Conservation (phyloP, 768 basidiomycete genomes). For the Psilocybe tampanensis region DNA sequence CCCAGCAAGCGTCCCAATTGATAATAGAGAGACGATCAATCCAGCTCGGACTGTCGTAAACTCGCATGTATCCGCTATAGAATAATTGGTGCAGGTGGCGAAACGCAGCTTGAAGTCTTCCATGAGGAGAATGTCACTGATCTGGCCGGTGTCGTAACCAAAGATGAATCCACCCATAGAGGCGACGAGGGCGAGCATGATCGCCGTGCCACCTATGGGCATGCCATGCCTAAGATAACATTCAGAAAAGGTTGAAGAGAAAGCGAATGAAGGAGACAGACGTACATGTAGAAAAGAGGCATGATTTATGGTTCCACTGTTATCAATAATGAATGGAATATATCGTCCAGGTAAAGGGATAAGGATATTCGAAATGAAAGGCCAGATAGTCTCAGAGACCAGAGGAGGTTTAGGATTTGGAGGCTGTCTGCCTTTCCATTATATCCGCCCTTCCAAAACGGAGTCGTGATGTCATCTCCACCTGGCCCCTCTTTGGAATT, state of each 20-base stretch:
- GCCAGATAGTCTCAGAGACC: neutral
- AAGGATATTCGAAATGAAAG: neutral
- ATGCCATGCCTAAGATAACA: slow-evolving; percentile 47
- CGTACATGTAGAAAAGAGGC: slow-evolving; percentile 33
- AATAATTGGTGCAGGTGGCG: slow-evolving; percentile 47
- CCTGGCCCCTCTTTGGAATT: neutral
- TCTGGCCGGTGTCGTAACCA: slow-evolving; percentile 77
- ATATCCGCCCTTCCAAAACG: neutral
- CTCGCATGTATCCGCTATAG: slow-evolving; percentile 38
- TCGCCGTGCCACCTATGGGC: slow-evolving; percentile 63
- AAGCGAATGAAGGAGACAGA: neutral
- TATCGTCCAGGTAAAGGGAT: neutral
- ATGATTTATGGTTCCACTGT: slow-evolving; percentile 11
- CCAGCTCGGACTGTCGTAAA: slow-evolving; percentile 62
- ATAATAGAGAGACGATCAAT: slow-evolving; percentile 71
- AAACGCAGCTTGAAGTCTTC: slow-evolving; percentile 68
- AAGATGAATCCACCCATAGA: slow-evolving; percentile 75
- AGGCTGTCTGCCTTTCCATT: slow-evolving; percentile 1
- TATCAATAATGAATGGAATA: neutral
- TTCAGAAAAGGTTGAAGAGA: neutral
- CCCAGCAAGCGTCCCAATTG: slow-evolving; percentile 69
- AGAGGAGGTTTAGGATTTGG: neutral
- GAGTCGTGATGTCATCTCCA: neutral
- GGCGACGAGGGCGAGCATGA: slow-evolving; percentile 67
- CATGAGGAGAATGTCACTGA: slow-evolving; percentile 78